These are phyloP conservation scores for Phytopythium aichiense DNA, from an alignment of 352 stramenopile genomes.

Conservation along the genomic window DNA sequence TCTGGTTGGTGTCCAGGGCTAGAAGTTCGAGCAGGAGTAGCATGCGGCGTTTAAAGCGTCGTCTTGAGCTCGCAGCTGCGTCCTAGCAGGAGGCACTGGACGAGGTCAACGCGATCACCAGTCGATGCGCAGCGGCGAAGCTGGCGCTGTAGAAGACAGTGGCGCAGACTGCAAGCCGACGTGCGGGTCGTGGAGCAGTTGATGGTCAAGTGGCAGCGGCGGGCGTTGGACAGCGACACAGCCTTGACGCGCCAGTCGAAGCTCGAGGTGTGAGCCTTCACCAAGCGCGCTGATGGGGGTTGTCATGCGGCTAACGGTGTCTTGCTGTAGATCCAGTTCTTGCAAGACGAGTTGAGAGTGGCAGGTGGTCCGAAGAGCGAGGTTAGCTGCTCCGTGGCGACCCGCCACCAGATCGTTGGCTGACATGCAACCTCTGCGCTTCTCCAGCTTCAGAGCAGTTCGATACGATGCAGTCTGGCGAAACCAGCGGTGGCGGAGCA, in stretches of 20 bases:
- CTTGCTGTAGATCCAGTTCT: slow-evolving; percentile 1
- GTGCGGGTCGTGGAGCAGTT: slow-evolving; percentile 57
- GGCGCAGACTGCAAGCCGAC: slow-evolving; percentile 62
- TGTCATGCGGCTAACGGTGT: neutral
- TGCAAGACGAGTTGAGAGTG: neutral
- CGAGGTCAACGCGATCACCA: slow-evolving; percentile 52
- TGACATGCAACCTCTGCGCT: too few relatives aligned
- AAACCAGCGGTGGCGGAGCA: too few relatives aligned
- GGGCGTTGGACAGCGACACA: slow-evolving; percentile 48
- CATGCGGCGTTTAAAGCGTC: slow-evolving; percentile 15
- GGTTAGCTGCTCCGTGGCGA: neutral
- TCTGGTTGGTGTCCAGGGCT: slow-evolving; percentile 31
- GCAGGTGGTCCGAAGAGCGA: too few relatives aligned
- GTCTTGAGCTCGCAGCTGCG: slow-evolving; percentile 55
- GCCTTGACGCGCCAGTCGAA: neutral
- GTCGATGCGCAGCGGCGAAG: slow-evolving; percentile 50
- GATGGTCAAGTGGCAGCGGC: slow-evolving; percentile 69
- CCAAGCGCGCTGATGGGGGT: too few relatives aligned
- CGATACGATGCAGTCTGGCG: neutral
- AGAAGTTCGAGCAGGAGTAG: slow-evolving; percentile 45
- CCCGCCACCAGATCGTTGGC: too few relatives aligned
- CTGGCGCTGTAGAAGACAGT: slow-evolving; percentile 62
- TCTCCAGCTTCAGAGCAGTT: neutral
- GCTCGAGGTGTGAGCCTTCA: neutral
- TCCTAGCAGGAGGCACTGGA: slow-evolving; percentile 66